Percentiles rank a stretch among this genome's conserved stretches.
These are phyloP conservation scores for Glebionis coronaria DNA, from an alignment of 129 eudicot genomes.

Conservation along the genomic window DNA sequence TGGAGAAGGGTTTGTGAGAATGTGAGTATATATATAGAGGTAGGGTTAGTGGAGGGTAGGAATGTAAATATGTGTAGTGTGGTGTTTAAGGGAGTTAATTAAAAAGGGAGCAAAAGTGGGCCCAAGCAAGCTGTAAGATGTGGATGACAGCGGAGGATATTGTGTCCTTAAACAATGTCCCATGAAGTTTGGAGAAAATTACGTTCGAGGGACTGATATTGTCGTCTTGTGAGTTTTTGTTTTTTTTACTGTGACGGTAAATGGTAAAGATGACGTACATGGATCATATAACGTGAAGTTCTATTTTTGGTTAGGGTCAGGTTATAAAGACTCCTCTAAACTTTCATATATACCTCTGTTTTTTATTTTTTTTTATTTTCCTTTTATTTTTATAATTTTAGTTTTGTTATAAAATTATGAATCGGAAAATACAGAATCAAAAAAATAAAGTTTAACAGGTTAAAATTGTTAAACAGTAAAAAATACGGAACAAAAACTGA, in stretches of 20 bases:
- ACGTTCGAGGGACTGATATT: slow-evolving; percentile 24
- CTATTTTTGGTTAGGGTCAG: background rate
- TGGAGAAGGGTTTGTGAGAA: background rate
- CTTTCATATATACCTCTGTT: too few relatives aligned
- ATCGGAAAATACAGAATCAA: too few relatives aligned
- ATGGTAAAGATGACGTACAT: too few relatives aligned
- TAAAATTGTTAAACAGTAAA: too few relatives aligned
- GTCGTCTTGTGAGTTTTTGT: background rate
- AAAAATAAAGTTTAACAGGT: too few relatives aligned
- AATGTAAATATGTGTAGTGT: slow-evolving; percentile 9
- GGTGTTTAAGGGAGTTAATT: slow-evolving; percentile 8
- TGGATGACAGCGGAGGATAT: slow-evolving; percentile 39
- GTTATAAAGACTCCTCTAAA: too few relatives aligned
- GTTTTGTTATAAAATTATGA: too few relatives aligned
- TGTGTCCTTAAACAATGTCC: slow-evolving; percentile 33
- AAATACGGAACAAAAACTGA: too few relatives aligned
- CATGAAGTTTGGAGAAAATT: slow-evolving; percentile 14
- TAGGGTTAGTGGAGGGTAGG: slow-evolving; percentile 23
- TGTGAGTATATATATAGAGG: slow-evolving; percentile 18
- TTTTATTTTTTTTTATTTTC: too few relatives aligned
- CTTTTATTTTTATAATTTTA: too few relatives aligned
- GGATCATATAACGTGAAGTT: background rate
- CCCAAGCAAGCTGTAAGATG: slow-evolving; percentile 40
- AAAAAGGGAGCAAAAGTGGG: slow-evolving; percentile 30
- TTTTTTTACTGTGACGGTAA: background rate